phyloP scores from a whole-genome alignment of 2,329 filamentous ascomycete genomes.

The Penicillium decumbens region DNA sequence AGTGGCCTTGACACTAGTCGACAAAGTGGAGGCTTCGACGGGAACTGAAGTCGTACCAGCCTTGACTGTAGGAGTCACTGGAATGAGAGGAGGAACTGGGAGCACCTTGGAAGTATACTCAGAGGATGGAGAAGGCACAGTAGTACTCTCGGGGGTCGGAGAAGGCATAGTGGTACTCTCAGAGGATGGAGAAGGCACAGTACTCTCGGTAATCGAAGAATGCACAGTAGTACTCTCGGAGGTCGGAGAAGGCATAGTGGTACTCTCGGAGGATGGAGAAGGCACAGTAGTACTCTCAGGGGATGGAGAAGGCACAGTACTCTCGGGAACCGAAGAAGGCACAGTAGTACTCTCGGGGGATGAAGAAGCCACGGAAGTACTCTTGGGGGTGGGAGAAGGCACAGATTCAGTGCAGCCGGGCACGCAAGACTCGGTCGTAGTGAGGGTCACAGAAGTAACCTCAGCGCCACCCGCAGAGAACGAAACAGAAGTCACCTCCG shows the following conservation, averaged over 20 bases:
- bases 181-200: too few species aligned
- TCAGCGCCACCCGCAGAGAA: neutral
- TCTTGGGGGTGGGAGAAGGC: neutral
- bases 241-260: too few species aligned
- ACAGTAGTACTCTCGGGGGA: neutral
- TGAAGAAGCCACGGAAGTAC: too few species aligned
- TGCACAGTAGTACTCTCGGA: too few species aligned
- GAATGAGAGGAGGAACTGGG: too few species aligned
- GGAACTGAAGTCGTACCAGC: neutral
- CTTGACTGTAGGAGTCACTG: neutral
- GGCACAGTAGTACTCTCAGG: too few species aligned
- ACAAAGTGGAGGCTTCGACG: neutral
- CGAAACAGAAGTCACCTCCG: neutral
- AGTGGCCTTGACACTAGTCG: neutral
- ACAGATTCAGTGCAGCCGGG: neutral
- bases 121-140: neutral
- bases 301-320: neutral
- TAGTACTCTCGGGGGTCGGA: neutral
- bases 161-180: neutral
- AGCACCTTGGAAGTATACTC: too few species aligned
- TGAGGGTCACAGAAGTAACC: slow-evolving; percentile 13
- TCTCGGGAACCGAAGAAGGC: neutral
- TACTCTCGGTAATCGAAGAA: neutral
- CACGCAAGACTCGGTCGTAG: slow-evolving; percentile 15
- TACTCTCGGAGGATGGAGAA: too few species aligned